phyloP scores from a whole-genome alignment of 2,329 filamentous ascomycete genomes.

The Cyphellophora europaea region DNA sequence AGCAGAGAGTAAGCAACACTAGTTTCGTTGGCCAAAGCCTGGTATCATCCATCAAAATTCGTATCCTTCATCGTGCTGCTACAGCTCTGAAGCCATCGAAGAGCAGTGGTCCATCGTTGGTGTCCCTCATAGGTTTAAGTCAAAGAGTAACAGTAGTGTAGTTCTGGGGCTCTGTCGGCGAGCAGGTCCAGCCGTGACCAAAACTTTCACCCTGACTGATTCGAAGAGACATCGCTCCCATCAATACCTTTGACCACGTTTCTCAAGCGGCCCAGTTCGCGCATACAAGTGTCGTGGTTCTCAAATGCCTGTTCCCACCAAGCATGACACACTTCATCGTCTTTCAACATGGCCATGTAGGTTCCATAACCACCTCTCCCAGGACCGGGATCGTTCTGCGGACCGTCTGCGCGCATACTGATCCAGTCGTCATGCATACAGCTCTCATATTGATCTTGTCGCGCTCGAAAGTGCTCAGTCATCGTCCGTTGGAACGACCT shows the following conservation, averaged over 20 bases:
- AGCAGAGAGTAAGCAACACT: too few species aligned
- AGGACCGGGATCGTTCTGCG: conserved; percentile 5
- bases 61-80: too few species aligned
- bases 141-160: too few species aligned
- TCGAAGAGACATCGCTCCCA: too few species aligned
- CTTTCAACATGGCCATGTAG: conserved; percentile 35
- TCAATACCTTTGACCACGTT: conserved; percentile 26
- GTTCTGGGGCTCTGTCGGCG: too few species aligned
- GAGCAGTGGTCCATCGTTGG: too few species aligned
- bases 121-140: too few species aligned
- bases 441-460: conserved; percentile 39
- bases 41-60: too few species aligned
- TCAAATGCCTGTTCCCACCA: conserved; percentile 41
- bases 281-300: conserved; percentile 32
- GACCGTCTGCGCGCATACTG: conserved; percentile 34
- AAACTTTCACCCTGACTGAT: too few species aligned
- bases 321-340: conserved; percentile 34
- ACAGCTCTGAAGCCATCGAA: too few species aligned
- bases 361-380: conserved; percentile 32
- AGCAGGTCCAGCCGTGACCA: too few species aligned
- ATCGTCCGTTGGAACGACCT: conserved; percentile 46
- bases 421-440: conserved; percentile 41
- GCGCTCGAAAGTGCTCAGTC: conserved; percentile 45
- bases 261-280: conserved; percentile 29
- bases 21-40: too few species aligned